Evolutionary conservation across 306 rosid genomes (phyloP), one percentile per base, ranked within the genome.

Genomic region (Vigna hirtella): DNA sequence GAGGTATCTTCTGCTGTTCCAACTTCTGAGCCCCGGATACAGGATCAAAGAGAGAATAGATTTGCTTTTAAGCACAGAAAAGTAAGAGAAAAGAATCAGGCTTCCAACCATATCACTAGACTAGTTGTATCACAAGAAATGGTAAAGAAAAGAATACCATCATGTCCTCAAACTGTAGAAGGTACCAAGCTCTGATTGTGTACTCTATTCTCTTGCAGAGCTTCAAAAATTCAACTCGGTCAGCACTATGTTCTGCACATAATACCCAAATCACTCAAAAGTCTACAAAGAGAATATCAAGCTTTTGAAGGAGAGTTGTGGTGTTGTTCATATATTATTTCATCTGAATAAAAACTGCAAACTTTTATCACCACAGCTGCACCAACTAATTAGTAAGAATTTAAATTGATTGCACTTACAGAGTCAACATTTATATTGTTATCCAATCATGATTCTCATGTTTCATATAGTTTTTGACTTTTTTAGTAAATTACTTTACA

Each of bases 121-220:
- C 22, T 62, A 62, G 8, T 0, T 55, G 36, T 79, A 17, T 50
- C 53, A 64, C 32, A 51, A 43, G 32, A 42, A 61, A 59, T 77
- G 52, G 45, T 70, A 1, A 66, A 24, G 51, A 40, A 64, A 64
- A 63, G 7, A 80, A 57, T 87, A 94, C 97, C 98, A 94, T 94
- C 89, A 94, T 86, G 73, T 94, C 98, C 82, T 94, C 98, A 81
- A 92, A 94, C 40, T 94, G 98, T 26, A 94, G 88, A 79, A 87
- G 91, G 72, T 92, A 94, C 98, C 97, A 94, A 32, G 97, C 97
- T 67, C 98, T 87, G 81, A 94, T 88, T n/a, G 97, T 94, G 77
- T 88, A 94, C 87, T 94, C 98, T 34, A 92, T 86, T 77, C 97
- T 90, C 84, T 88, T 92, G 80, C 97, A 89, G 55, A 94, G 92